Evolutionary conservation across 768 basidiomycete species (phyloP).

Genomic region (Podaxis rugospora): DNA sequence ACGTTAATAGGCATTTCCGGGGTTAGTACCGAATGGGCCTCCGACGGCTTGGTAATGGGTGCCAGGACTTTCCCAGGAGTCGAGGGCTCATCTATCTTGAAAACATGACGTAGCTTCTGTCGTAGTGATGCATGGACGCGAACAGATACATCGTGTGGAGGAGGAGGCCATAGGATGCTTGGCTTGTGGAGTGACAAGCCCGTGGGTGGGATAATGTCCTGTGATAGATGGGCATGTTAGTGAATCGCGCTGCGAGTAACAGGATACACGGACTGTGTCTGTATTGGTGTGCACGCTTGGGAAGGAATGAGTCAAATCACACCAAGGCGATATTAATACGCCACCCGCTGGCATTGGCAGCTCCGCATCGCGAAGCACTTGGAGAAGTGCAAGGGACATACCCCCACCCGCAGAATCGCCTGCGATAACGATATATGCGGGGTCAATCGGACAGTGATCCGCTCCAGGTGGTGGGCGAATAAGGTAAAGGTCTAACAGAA

Average conservation of each 20-base stretch:
- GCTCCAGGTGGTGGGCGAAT: constrained; percentile 82
- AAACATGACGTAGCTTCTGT: constrained; percentile 53
- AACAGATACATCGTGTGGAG: constrained; percentile 54
- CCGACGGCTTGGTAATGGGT: not conserved
- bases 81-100: constrained; percentile 30
- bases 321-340: constrained; percentile 91
- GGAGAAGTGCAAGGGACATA: constrained; percentile 75
- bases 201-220: constrained; percentile 81
- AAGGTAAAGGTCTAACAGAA: constrained; percentile 69
- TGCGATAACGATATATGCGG: constrained; percentile 76
- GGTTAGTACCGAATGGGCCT: not conserved
- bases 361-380: constrained; percentile 80
- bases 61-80: constrained; percentile 14
- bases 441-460: constrained; percentile 74
- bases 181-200: constrained; percentile 79
- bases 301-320: constrained; percentile 89
- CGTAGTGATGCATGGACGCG: constrained; percentile 57
- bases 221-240: not conserved
- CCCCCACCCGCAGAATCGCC: constrained; percentile 96
- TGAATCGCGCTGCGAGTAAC: not conserved
- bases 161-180: constrained; percentile 76
- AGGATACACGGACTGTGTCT: constrained; percentile 51
- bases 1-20: constrained; percentile 35
- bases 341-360: constrained; percentile 85
- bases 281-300: constrained; percentile 85